Base-by-base conservation (phyloP, 176 grass and related monocot genomes). In the Hordeum vulgare region DNA sequence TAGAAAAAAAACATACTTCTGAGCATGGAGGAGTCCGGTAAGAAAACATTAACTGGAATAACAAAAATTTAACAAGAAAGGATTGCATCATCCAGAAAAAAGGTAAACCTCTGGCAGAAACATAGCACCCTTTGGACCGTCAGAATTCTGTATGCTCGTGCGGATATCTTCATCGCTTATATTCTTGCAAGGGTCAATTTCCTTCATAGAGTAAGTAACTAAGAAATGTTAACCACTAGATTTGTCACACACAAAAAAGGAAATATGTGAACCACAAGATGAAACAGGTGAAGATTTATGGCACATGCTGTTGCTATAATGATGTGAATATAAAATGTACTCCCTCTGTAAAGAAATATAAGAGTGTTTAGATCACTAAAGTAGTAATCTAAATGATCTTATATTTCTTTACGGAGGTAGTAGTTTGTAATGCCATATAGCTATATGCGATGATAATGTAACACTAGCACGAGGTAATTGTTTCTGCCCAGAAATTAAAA, bases 151-250 rank as follows among this genome's bases (percentile, higher is more conserved):
- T 65, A 98, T 95, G 40, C 93, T 86, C 35, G 89, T 93, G 63
- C 80, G 67, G 54, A 98, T 87, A 89, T 98, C 91, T 78, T 96
- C 87, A 89, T 95, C 89, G 69, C 76, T 98, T 83, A 94, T 90
- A 81, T 91, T 94, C 37, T 90, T 85, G 65, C 93, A 98, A 85
- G 96, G 96, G 71, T 98, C 93, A 25, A 98, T 80, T 90, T 98
- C 96, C 96, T 98, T 68, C 62, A 81, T 8, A 86, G 41, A 69
- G 25, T 68, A 85, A 18, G 35, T 53, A 80, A 81, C 9, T 69
- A 77, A 85, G 56, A 83, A n/a, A 79, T 57, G 47, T 81, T 23
- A 86, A 39, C 24, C 26, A 33, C 2, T 11, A 85, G 49, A 24
- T 71, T 42, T 42, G 42, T 42, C n/a, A 71, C 11, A 40, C 44